Base-by-base conservation (phyloP, 208 protist species). In the Novymonas esmeraldas region DNA sequence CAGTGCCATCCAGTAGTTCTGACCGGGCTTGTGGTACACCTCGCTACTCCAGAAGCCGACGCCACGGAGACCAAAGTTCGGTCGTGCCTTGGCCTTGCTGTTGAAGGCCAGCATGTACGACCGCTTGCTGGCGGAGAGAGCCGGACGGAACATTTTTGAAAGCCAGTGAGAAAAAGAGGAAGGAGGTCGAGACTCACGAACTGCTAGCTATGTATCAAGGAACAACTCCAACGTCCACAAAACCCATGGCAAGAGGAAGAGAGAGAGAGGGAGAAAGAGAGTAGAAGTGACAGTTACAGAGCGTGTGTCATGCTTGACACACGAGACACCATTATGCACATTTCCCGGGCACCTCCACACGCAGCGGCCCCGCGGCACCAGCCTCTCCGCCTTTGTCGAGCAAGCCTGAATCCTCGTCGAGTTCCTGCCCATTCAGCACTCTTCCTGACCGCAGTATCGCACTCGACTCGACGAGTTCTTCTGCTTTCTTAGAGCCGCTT, bases 91-190 rank as follows among this genome's bases (percentile, higher is more conserved):
- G 6, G 90, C 90, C 70, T 93, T 90, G 52, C 73, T 76, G 72
- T 95, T 95, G 64, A 93, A 93, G 10, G 90, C 90, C 82, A 90
- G 84, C 61, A 91, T 49, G 73, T 92, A 95, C 2, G 80, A 81
- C 44, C 89, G 85, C 78, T 80, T 89, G 80, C 82, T 87, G 38
- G 70, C 80, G 48, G 74, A 73, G 46, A 92, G 78, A 22, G 85
- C 85, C 50, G 70, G 64, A 50, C 82, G 81, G 38, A 92, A 87
- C 89, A 94, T 94, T 58, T 50, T 79, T 22, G 33, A 24, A 11
- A 41, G 36, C 18, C 16, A n/a, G 9, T 10, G 18, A 10, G 39
- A 20, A 46, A 28, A 11, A 52, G 1, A 2, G 26, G 7, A 34
- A 24, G 13, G 0, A 29, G 31, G 20, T 39, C 18, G 11, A 18